A percentile compares a stretch with the other conserved stretches of the same genome.
These are phyloP conservation scores for Pichia exigua DNA, from an alignment of 805 yeast genomes.

Conservation along the genomic window DNA sequence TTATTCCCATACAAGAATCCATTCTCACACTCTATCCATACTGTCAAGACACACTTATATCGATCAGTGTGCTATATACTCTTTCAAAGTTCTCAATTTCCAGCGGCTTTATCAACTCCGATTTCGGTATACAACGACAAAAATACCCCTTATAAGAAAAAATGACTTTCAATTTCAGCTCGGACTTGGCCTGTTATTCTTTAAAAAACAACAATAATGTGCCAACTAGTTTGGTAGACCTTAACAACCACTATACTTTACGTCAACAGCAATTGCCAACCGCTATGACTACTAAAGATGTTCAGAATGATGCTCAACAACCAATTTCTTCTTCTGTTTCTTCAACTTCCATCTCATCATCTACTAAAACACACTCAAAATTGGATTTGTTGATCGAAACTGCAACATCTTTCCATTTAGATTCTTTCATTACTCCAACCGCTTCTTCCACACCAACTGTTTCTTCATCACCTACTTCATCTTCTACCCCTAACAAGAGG, in stretches of 20 bases:
- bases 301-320: background rate
- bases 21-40: background rate
- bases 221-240: slow-evolving; percentile 15
- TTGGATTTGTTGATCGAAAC: slow-evolving; percentile 26
- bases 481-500: background rate
- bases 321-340: background rate
- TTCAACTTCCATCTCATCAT: background rate
- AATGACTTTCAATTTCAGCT: slow-evolving; percentile 14
- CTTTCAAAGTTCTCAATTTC: background rate
- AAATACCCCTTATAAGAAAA: background rate
- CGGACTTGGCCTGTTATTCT: slow-evolving; percentile 27
- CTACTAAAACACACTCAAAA: slow-evolving; percentile 15
- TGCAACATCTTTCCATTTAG: slow-evolving; percentile 17
- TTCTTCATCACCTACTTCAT: background rate
- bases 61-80: background rate
- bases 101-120: background rate
- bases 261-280: slow-evolving; percentile 7
- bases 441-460: background rate
- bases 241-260: slow-evolving; percentile 17
- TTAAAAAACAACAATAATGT: slow-evolving; percentile 23
- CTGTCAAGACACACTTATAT: background rate
- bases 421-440: slow-evolving; percentile 4
- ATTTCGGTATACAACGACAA: background rate
- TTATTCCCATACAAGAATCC: background rate
- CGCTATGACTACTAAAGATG: background rate